These are phyloP conservation scores for Apiospora marii DNA, from an alignment of 2,329 filamentous ascomycete genomes.

Conservation along the genomic window DNA sequence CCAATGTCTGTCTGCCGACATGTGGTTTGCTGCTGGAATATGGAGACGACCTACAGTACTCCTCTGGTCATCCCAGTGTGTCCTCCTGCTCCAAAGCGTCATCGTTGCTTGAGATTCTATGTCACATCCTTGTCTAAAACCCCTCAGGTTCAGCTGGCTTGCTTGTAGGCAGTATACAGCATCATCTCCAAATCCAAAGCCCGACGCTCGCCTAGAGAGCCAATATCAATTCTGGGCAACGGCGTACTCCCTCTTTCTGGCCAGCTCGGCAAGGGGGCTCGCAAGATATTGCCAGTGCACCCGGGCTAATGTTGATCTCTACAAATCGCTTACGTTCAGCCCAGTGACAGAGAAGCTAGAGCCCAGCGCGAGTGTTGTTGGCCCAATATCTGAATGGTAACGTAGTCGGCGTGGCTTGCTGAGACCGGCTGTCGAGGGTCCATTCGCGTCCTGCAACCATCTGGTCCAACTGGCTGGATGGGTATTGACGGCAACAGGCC, in stretches of 20 bases:
- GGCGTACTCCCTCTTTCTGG: neutral
- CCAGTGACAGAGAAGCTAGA: neutral
- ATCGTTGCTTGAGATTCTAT: neutral
- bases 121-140: neutral
- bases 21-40: neutral
- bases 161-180: neutral
- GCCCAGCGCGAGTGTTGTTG: neutral
- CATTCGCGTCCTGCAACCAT: constrained; percentile 5
- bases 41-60: neutral
- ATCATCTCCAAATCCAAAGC: neutral
- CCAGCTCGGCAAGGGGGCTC: neutral
- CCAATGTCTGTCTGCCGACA: neutral
- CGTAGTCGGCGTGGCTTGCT: constrained; percentile 8
- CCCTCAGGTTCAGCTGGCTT: neutral
- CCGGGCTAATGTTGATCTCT: neutral
- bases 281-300: constrained; percentile 3
- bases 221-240: neutral
- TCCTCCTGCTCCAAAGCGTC: neutral
- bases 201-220: neutral
- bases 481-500: constrained; percentile 5
- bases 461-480: neutral
- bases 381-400: neutral
- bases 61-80: neutral
- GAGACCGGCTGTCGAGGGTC: neutral
- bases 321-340: neutral